Evolutionary conservation across 2,329 filamentous ascomycete genomes (phyloP), one percentile per base, ranked within the genome.

Genomic region (Claviceps cyperi): DNA sequence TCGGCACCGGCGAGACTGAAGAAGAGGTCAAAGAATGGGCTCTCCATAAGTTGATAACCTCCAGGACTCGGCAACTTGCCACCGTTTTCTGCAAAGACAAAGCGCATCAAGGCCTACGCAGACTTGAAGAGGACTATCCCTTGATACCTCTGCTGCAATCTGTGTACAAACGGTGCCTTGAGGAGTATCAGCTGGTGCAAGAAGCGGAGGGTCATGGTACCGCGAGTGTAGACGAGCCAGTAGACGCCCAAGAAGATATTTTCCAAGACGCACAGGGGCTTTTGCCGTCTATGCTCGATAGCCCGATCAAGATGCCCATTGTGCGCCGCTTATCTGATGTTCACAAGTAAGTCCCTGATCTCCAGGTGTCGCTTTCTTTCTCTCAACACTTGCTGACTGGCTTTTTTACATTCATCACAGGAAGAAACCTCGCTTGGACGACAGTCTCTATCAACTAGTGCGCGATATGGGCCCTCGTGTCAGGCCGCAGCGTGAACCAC

Each of bases 111-210:
- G 53, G 51, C 1, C 32, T 59, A n/a, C 32, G 24, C 6, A 22
- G 51, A 4, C 52, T 64, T 1, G 52, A 38, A 19, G 21, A 51
- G 8, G 24, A 37, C 5, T 64, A 56, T 40, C 53, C 57, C 1
- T 37, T 59, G 14, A 40, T 51, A 15, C 4, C 47, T 9, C 47
- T 64, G 22, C 45, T 62, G 4, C 17, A 50, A 0, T 37, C 54
- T 8, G 50, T 64, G 17, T 32, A 47, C 17, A 5, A 24, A 1
- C 62, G 57, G 53, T 53, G 63, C 6, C 9, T 46, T 4, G 39
- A 37, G n/a, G 52, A 55, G 19, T 59, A 59, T 45, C 37, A 51
- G 1, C 19, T 37, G 3, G 38, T 57, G 45, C 24, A 40, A 15
- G 46, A 39, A n/a, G 36, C 41, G 28, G 40, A 49, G 24, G n/a